Conservation (phyloP, 2,329 filamentous ascomycete species). For the Curvularia eragrostidis region DNA sequence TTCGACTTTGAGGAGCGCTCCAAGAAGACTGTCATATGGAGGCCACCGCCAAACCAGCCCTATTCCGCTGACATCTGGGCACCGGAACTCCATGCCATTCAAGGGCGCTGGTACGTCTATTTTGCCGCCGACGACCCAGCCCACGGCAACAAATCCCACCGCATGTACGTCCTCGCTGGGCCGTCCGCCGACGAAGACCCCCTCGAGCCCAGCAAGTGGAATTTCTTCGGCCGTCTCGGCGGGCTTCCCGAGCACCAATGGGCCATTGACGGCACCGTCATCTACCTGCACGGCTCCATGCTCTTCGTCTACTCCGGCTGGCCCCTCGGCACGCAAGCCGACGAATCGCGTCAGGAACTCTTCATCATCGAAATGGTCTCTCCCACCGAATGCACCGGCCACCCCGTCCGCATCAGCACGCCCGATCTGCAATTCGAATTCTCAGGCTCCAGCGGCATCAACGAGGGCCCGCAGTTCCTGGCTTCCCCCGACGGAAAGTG, state of each 20-base stretch:
- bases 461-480: conserved; percentile 54
- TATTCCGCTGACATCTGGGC: conserved; percentile 61
- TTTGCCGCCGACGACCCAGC: conserved; percentile 52
- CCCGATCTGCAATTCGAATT: conserved; percentile 53
- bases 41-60: conserved; percentile 51
- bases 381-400: conserved; percentile 46
- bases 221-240: conserved; percentile 51
- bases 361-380: conserved; percentile 52
- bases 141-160: conserved; percentile 54
- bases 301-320: conserved; percentile 58
- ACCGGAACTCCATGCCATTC: conserved; percentile 61
- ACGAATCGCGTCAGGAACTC: conserved; percentile 53
- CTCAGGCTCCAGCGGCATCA: conserved; percentile 52
- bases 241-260: conserved; percentile 54
- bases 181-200: conserved; percentile 44
- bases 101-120: conserved; percentile 63
- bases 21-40: conserved; percentile 52
- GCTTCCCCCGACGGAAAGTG: conserved; percentile 47
- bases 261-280: conserved; percentile 58
- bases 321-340: conserved; percentile 47
- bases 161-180: conserved; percentile 56
- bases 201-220: conserved; percentile 46
- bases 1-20: conserved; percentile 50
- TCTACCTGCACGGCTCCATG: conserved; percentile 47
- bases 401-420: conserved; percentile 50